phyloP scores from a whole-genome alignment of 805 yeast species.

The Saccharomycopsis malanga region DNA sequence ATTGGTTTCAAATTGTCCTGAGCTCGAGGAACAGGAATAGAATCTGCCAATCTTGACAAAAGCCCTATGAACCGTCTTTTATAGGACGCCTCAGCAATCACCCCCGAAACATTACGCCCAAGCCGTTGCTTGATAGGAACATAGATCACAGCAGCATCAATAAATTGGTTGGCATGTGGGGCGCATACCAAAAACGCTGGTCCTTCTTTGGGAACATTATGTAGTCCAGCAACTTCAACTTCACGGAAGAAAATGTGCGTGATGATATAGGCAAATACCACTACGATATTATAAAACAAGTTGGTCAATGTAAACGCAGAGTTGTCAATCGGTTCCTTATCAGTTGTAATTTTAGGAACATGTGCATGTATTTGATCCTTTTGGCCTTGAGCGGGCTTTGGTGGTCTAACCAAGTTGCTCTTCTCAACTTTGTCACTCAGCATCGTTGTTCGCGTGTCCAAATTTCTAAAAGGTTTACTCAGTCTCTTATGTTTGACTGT shows the following conservation, averaged over 20 bases:
- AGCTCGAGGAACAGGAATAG: constrained; percentile 87
- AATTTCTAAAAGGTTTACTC: too few relatives aligned
- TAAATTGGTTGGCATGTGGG: constrained; percentile 92
- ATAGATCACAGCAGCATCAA: constrained; percentile 34
- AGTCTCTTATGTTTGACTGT: too few relatives aligned
- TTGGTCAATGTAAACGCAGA: constrained; percentile 13
- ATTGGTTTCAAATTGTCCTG: constrained; percentile 73
- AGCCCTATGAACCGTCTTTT: constrained; percentile 59
- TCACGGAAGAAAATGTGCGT: constrained; percentile 53
- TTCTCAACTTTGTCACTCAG: too few relatives aligned
- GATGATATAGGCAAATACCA: constrained; percentile 25
- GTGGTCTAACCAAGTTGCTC: too few relatives aligned
- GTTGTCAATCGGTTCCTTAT: constrained; percentile 18
- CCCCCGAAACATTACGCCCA: constrained; percentile 17
- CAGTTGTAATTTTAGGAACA: constrained; percentile 21
- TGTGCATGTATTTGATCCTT: constrained; percentile 9
- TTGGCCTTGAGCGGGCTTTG: too few relatives aligned
- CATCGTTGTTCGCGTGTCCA: too few relatives aligned
- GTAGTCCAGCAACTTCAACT: constrained; percentile 65
- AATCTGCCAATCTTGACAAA: constrained; percentile 62
- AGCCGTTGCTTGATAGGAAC: constrained; percentile 18
- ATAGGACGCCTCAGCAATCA: constrained; percentile 72
- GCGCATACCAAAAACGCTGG: constrained; percentile 93
- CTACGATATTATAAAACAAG: constrained; percentile 16
- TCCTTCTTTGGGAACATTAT: constrained; percentile 55